Evolutionary conservation across 2,329 filamentous ascomycete species (phyloP).

Genomic region (Rutstroemia sp.): DNA sequence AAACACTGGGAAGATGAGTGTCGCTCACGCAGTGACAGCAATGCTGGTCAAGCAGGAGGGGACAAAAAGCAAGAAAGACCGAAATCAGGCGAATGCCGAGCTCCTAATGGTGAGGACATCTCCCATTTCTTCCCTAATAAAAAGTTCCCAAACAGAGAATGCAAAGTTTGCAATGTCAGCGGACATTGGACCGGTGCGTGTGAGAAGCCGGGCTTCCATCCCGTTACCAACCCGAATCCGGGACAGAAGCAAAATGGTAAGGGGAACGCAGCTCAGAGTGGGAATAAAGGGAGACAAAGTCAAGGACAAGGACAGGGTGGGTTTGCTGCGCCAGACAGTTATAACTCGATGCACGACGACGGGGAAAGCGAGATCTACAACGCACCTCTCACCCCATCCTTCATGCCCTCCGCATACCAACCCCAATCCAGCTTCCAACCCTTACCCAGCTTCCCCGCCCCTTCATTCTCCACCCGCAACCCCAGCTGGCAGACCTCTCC

Average conservation of each 20-base stretch:
- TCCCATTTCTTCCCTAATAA: background rate
- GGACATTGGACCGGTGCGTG: conserved; percentile 5
- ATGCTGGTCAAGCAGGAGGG: background rate
- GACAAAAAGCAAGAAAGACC: background rate
- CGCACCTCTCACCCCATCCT: no score
- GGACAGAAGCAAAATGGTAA: background rate
- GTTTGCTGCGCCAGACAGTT: background rate
- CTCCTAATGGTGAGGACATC: background rate
- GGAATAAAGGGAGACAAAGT: no score
- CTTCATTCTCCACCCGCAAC: no score
- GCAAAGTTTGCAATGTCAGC: background rate
- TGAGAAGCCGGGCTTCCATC: background rate
- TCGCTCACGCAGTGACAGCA: background rate
- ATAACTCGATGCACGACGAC: no score
- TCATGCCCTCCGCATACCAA: no score
- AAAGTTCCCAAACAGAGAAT: background rate
- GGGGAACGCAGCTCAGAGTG: no score
- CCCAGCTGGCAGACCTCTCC: no score
- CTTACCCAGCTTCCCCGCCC: no score
- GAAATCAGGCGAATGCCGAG: background rate
- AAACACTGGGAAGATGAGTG: conserved; percentile 8
- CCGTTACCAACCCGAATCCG: background rate
- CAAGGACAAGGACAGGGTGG: background rate
- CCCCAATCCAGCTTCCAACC: no score
- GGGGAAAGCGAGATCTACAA: no score